Conservation (phyloP, 371 early-diverging fungal genomes). For the Rhizopus microsporus region DNA sequence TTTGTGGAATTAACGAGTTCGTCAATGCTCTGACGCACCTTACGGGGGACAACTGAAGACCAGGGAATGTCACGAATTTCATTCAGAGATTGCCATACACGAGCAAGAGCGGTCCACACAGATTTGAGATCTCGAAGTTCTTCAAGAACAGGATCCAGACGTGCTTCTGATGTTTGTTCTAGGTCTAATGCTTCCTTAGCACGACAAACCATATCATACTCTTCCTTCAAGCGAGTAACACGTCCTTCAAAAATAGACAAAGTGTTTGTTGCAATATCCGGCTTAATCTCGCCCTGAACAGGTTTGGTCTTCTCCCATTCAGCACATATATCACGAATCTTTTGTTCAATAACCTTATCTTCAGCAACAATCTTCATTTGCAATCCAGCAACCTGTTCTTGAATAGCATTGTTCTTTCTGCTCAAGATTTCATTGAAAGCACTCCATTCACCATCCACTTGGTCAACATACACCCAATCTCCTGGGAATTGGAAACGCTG, state of each 20-base stretch:
- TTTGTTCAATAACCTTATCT: constrained; percentile 84
- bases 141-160: constrained; percentile 87
- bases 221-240: constrained; percentile 82
- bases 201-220: constrained; percentile 85
- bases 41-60: constrained; percentile 88
- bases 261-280: constrained; percentile 82
- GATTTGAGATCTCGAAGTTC: constrained; percentile 92
- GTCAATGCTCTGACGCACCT: constrained; percentile 87
- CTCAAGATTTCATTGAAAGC: constrained; percentile 93
- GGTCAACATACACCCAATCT: constrained; percentile 96
- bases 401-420: constrained; percentile 90
- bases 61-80: constrained; percentile 90
- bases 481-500: constrained; percentile 92
- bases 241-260: constrained; percentile 88
- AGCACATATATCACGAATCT: constrained; percentile 79
- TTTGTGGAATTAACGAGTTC: constrained; percentile 80
- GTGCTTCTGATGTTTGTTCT: constrained; percentile 66
- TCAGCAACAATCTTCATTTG: constrained; percentile 91
- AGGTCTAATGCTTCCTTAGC: constrained; percentile 95
- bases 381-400: constrained; percentile 89
- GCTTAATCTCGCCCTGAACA: constrained; percentile 91
- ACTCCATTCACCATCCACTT: constrained; percentile 97
- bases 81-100: constrained; percentile 81
- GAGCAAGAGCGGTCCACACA: constrained; percentile 90
- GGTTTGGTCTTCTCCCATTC: constrained; percentile 97